phyloP scores from a whole-genome alignment of 2,329 filamentous ascomycete species.

The Dryadomyces quercivorus region DNA sequence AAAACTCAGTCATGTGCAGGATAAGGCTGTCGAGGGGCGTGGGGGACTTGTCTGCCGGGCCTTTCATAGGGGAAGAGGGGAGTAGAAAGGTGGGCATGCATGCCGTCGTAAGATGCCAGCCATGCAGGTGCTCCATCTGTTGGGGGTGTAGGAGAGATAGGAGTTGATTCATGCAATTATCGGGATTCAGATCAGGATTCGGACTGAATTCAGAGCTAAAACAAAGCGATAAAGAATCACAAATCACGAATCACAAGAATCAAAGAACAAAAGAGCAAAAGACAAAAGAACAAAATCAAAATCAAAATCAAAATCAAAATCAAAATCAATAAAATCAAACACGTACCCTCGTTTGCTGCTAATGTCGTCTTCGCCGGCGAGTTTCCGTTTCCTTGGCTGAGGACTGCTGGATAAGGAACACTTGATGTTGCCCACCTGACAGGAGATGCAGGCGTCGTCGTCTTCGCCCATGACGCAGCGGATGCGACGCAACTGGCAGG shows the following conservation, averaged over 20 bases:
- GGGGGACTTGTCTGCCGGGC: conserved; percentile 4
- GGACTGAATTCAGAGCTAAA: too few relatives aligned
- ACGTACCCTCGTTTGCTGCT: conserved; percentile 55
- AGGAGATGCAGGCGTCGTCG: conserved; percentile 63
- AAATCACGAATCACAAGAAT: too few relatives aligned
- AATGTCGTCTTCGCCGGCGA: conserved; percentile 53
- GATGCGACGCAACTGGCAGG: conserved; percentile 60
- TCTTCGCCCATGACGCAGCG: conserved; percentile 67
- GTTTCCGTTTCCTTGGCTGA: conserved; percentile 67
- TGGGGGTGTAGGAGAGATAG: too few relatives aligned
- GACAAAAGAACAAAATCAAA: too few relatives aligned
- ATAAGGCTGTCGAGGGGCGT: conserved; percentile 9
- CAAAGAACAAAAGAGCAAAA: too few relatives aligned
- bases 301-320: too few relatives aligned
- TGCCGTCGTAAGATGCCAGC: neutral
- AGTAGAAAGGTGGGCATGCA: neutral
- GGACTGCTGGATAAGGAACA: conserved; percentile 71
- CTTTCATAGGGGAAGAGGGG: neutral
- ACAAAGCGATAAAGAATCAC: too few relatives aligned
- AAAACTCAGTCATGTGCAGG: conserved; percentile 4
- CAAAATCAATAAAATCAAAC: too few relatives aligned
- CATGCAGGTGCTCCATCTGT: too few relatives aligned
- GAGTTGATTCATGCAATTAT: too few relatives aligned
- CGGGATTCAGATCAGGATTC: too few relatives aligned
- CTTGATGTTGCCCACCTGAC: conserved; percentile 64